Conservation (phyloP, 129 eudicot genomes). For the Centella asiatica region DNA sequence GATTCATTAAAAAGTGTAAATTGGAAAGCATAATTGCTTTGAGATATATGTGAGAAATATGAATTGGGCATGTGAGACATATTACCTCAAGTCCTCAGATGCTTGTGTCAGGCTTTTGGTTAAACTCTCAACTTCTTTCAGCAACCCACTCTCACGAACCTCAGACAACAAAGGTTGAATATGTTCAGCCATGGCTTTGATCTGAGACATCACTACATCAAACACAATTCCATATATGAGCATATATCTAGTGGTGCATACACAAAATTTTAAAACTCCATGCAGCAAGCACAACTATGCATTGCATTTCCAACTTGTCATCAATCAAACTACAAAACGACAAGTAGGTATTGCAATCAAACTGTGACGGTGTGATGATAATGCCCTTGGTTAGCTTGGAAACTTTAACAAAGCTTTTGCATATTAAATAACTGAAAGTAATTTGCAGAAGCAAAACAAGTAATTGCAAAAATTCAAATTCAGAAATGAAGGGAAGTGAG, state of each 20-base stretch:
- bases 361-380: neutral
- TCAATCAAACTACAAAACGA: neutral
- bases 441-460: too few relatives aligned
- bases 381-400: neutral
- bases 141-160: constrained; percentile 77
- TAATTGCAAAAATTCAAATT: too few relatives aligned
- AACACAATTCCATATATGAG: constrained; percentile 21
- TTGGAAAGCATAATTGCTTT: too few relatives aligned
- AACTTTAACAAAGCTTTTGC: too few relatives aligned
- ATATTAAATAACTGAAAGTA: too few relatives aligned
- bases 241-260: constrained; percentile 6
- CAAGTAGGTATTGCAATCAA: constrained; percentile 3
- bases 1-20: too few relatives aligned
- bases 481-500: too few relatives aligned
- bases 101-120: constrained; percentile 92
- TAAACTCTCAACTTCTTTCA: constrained; percentile 79
- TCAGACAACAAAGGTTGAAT: constrained; percentile 84
- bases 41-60: neutral
- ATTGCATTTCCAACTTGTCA: neutral
- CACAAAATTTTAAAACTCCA: neutral
- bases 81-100: constrained; percentile 70
- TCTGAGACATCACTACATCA: constrained; percentile 68
- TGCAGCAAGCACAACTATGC: constrained; percentile 1
- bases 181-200: constrained; percentile 88
- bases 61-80: neutral